phyloP scores from a whole-genome alignment of 2,329 filamentous ascomycete species.

The Aspergillus carbonarius region DNA sequence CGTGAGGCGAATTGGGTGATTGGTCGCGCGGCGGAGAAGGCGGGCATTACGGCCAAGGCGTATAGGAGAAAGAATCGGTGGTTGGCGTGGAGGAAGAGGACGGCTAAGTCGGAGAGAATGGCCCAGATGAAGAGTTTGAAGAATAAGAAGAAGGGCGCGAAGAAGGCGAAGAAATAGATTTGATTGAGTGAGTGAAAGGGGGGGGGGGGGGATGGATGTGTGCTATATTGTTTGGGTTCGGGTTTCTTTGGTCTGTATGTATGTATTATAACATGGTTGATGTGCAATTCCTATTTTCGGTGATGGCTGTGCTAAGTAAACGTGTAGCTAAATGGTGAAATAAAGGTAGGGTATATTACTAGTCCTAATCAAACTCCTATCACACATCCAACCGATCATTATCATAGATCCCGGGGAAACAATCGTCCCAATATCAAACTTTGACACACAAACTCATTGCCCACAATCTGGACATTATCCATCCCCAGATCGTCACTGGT shows the following conservation, averaged over 20 bases:
- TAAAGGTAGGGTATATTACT: not conserved
- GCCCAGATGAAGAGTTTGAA: constrained; percentile 56
- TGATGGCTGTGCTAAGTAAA: not conserved
- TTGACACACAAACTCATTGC: constrained; percentile 86
- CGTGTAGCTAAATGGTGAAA: not conserved
- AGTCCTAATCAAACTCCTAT: not conserved
- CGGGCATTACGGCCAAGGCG: constrained; percentile 55
- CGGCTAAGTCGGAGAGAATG: constrained; percentile 50
- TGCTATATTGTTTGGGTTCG: not conserved
- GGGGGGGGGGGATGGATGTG: not conserved
- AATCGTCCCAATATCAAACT: constrained; percentile 84
- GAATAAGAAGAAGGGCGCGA: constrained; percentile 43
- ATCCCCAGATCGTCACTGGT: constrained; percentile 35
- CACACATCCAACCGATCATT: not conserved
- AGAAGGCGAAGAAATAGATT: constrained; percentile 31
- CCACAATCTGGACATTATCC: constrained; percentile 64
- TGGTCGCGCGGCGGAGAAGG: constrained; percentile 61
- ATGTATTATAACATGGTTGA: constrained; percentile 3
- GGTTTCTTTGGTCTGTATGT: not conserved
- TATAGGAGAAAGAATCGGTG: constrained; percentile 62
- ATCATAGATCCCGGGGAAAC: constrained; percentile 38
- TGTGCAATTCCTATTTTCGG: not conserved
- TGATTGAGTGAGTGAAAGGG: not conserved
- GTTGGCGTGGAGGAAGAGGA: constrained; percentile 64
- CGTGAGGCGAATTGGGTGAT: constrained; percentile 68